Base-by-base conservation (phyloP, 2,329 filamentous ascomycete genomes). In the Colletotrichum australisinense region DNA sequence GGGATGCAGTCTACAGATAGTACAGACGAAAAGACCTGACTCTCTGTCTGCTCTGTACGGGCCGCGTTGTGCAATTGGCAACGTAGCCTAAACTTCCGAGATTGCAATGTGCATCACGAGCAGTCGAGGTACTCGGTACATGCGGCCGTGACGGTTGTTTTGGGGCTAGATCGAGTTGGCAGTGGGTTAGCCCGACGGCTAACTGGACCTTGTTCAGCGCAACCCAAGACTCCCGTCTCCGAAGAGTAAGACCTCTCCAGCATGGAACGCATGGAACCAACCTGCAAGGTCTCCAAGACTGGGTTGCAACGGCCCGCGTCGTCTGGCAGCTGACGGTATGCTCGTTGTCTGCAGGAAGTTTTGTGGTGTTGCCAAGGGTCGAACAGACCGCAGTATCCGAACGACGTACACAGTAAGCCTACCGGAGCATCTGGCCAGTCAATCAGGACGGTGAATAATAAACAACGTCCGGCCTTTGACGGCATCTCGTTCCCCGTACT, bases 41-140 rank as follows among this genome's bases (percentile, higher is more conserved):
- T 68, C 69, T 72, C 64, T 35, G 26, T 46, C 26, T 22, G 19
- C 16, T 19, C 42, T 19, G 19, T 19, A 19, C 19, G 16, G 19
- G 4, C 42, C 22, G 7, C 42, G 42, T 19, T 49, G 42, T 60
- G 55, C 67, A 58, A 73, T 57, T 70, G 71, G 60, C 67, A 73
- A 69, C 71, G 71, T 71, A 73, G 71, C 66, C 65, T 72, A 62
- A 69, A 69, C 66, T 60, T 57, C 70, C 70, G 70, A 73, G 67
- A 73, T 73, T 73, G 55, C 67, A 71, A 73, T 56, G 28, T 58
- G 71, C 67, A 71, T 73, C 60, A 53, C 56, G 62, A 71, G 46
- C 32, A 22, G 42, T 64, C 46, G 16, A 71, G 26, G 71, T 73
- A 73, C 53, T 58, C 1, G 71, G 67, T 71, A 73, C 71, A 55